Evolutionary conservation across 805 yeast genomes (phyloP).

Genomic region (Nakazawaea wyomingensis): DNA sequence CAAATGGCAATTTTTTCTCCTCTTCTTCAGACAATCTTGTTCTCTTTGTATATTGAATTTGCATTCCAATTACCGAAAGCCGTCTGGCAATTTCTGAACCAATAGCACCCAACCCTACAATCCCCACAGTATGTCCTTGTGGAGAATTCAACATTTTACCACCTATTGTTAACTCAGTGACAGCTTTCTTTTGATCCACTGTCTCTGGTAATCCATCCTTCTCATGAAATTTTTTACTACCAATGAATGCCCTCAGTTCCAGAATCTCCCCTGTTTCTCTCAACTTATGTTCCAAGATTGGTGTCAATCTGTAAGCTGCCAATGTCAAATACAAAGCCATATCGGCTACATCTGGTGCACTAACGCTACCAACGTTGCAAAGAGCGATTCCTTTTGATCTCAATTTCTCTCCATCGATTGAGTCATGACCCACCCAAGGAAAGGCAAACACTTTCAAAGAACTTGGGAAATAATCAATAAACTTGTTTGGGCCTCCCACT

Average conservation of each 20-base stretch:
- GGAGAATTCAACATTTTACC: slow-evolving; percentile 40
- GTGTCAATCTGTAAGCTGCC: slow-evolving; percentile 47
- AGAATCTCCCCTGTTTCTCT: slow-evolving; percentile 34
- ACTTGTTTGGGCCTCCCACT: slow-evolving; percentile 36
- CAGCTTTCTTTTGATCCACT: slow-evolving; percentile 22
- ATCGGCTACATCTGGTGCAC: slow-evolving; percentile 50
- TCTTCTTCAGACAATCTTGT: slow-evolving; percentile 26
- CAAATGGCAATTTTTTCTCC: slow-evolving; percentile 24
- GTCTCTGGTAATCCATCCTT: slow-evolving; percentile 24
- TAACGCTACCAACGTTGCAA: slow-evolving; percentile 40
- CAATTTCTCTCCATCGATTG: slow-evolving; percentile 39
- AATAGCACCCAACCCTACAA: slow-evolving; percentile 59
- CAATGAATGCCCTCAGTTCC: slow-evolving; percentile 30
- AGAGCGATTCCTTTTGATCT: slow-evolving; percentile 34
- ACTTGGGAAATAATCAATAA: slow-evolving; percentile 34
- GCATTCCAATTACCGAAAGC: slow-evolving; percentile 50
- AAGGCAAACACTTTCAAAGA: slow-evolving; percentile 42
- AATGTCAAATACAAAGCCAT: slow-evolving; percentile 48
- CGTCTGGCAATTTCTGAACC: slow-evolving; percentile 51
- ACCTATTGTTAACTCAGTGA: slow-evolving; percentile 33
- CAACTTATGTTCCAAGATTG: slow-evolving; percentile 35
- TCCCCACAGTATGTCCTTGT: slow-evolving; percentile 43
- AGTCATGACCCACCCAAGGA: slow-evolving; percentile 56
- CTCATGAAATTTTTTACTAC: slow-evolving; percentile 26
- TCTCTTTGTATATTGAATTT: slow-evolving; percentile 51